Evolutionary conservation across 169 alveolate species (phyloP), one percentile per base, ranked within the genome.

Genomic region (Plasmodium cynomolgi): DNA sequence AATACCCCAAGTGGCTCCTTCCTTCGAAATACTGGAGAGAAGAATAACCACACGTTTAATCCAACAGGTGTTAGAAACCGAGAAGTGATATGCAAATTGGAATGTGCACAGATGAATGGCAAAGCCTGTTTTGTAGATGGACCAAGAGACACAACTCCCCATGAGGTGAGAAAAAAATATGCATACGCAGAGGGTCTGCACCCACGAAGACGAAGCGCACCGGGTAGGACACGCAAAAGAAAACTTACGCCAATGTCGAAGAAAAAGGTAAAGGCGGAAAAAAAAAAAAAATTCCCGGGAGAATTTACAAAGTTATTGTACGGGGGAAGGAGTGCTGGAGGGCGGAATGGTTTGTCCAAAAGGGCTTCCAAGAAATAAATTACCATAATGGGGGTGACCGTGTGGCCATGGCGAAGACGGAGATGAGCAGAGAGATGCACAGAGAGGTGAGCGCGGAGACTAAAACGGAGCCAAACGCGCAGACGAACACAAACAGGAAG

Each of bases 301-400:
- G 93, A 79, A 39, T 86, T 9, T 86, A 86, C 68, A 86, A 86
- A 72, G 93, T 86, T 11, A 56, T 86, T 77, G 93, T 86, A 56
- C 58, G 93, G 31, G 93, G 93, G 15, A 86, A 86, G 31, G 93
- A 86, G 81, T 86, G 93, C 81, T 86, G 93, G 93, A 86, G 93
- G 71, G 93, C 93, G 11, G 93, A 86, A 86, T 86, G 93, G 93
- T 58, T 77, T 33, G 82, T 77, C 9, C 81, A 68, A 39, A 58
- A 68, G 73, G 39, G 39, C 34, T 20, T 29, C 11, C 81, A 47
- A 56, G 73, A 58, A 29, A 20, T 23, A 50, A 58, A 26, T 17
- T 58, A 33, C 39, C 73, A 31, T 17, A 44, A 83, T 83, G 37
- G 58, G 23, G 71, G 3, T 13, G 50, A 31, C 34, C 29, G 20